Percentiles rank a stretch among this genome's conserved stretches.
These are phyloP conservation scores for Globisporangium apiculatum DNA, from an alignment of 352 stramenopile species.

Conservation along the genomic window DNA sequence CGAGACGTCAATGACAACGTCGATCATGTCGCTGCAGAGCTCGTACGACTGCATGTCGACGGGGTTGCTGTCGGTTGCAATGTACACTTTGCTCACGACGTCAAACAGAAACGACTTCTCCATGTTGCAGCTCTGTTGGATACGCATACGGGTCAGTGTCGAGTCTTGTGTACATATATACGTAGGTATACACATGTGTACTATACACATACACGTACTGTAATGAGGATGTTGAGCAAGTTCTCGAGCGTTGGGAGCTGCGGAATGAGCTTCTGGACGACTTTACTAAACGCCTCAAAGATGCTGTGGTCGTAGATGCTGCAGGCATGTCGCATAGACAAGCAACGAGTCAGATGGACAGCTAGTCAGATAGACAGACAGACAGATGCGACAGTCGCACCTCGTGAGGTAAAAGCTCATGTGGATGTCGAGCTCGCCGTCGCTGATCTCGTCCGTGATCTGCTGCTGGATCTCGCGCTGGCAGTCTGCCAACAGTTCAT, in stretches of 20 bases:
- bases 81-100: constrained; percentile 99
- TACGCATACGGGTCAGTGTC: too few species aligned
- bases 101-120: constrained; percentile 99
- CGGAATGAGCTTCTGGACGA: constrained; percentile 97
- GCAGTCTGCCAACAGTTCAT: constrained; percentile 65
- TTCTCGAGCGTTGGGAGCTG: constrained; percentile 97
- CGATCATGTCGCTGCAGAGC: constrained; percentile 99
- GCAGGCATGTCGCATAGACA: not conserved
- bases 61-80: constrained; percentile 96
- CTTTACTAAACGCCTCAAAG: constrained; percentile 96
- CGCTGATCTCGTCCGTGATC: constrained; percentile 94
- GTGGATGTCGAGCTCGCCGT: constrained; percentile 90
- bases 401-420: constrained; percentile 90
- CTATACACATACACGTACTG: constrained; percentile 20
- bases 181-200: too few species aligned
- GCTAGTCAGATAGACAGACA: not conserved
- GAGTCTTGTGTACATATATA: too few species aligned
- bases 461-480: constrained; percentile 97
- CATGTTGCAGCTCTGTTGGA: constrained; percentile 92
- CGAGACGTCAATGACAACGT: constrained; percentile 98
- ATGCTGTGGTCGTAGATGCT: constrained; percentile 95
- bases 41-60: constrained; percentile 98
- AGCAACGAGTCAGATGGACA: not conserved
- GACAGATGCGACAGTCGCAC: constrained; percentile 3
- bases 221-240: constrained; percentile 97